A percentile compares a stretch with the other conserved stretches of the same genome.
These are phyloP conservation scores for Blepharisma stoltei DNA, from an alignment of 73 alveolate species.

Conservation along the genomic window DNA sequence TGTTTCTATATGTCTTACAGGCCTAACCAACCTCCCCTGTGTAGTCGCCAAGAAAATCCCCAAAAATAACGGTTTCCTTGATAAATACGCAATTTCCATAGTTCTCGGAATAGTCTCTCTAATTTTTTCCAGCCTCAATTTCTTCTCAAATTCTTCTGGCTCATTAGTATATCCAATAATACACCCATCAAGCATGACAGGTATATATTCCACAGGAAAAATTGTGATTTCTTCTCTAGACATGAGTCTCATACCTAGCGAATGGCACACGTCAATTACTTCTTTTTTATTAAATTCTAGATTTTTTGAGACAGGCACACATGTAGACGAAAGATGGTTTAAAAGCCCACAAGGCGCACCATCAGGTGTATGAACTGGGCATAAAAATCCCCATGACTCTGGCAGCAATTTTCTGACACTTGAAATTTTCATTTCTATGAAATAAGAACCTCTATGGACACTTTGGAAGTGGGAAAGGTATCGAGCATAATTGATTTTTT, in stretches of 20 bases:
- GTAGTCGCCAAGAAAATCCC: conserved; percentile 93
- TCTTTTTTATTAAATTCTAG: conserved; percentile 5
- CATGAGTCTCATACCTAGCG: conserved; percentile 79
- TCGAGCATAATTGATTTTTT: conserved; percentile 85
- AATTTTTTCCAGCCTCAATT: conserved; percentile 33
- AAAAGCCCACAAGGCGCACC: conserved; percentile 99
- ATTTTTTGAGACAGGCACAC: conserved; percentile 74
- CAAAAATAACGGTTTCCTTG: conserved; percentile 80
- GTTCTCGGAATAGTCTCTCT: conserved; percentile 47
- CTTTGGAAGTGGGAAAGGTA: conserved; percentile 96
- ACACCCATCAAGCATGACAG: conserved; percentile 91
- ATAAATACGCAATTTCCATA: conserved; percentile 41
- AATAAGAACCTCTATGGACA: conserved; percentile 99
- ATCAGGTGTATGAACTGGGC: conserved; percentile 99
- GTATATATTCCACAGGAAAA: conserved; percentile 53
- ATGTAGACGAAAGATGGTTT: conserved; percentile 87
- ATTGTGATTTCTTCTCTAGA: conserved; percentile 67
- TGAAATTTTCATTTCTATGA: conserved; percentile 97
- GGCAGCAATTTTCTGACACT: conserved; percentile 97
- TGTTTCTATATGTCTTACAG: conserved; percentile 85
- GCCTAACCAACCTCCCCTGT: conserved; percentile 96
- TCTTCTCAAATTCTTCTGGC: conserved; percentile 30
- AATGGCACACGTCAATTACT: conserved; percentile 60
- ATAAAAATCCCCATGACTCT: conserved; percentile 99
- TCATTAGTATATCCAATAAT: conserved; percentile 84